A percentile compares a stretch with the other conserved stretches of the same genome.
phyloP scores from a whole-genome alignment of 176 grass and related monocot genomes.

The Eleusine coracana region DNA sequence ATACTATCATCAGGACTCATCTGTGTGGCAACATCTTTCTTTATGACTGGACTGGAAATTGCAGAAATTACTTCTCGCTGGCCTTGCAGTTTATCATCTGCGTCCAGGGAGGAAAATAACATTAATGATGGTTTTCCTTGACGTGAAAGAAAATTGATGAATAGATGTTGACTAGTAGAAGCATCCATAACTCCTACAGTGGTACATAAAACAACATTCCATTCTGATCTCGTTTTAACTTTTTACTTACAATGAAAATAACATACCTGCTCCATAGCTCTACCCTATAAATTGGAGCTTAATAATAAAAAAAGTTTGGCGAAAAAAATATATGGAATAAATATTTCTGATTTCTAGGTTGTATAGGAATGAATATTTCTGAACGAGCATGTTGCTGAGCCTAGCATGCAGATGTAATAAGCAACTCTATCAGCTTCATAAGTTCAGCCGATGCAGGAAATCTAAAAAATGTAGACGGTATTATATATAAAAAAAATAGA shows the following conservation, averaged over 20 bases:
- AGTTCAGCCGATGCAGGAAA: too few species aligned
- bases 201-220: neutral
- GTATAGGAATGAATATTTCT: neutral
- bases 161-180: neutral
- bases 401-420: neutral
- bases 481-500: too few species aligned
- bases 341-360: neutral
- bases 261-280: neutral
- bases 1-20: constrained; percentile 87
- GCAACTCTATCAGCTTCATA: neutral
- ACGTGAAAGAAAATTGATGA: constrained; percentile 2
- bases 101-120: constrained; percentile 27
- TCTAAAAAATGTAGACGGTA: too few species aligned
- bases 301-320: constrained; percentile 3
- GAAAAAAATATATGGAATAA: neutral
- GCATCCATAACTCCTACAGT: neutral
- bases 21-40: constrained; percentile 91
- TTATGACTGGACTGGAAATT: constrained; percentile 67
- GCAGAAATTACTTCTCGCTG: constrained; percentile 44
- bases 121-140: constrained; percentile 1
- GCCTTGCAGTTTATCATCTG: constrained; percentile 69
- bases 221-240: neutral
- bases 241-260: neutral
- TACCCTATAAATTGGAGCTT: neutral
- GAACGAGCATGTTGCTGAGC: too few species aligned